Base-by-base conservation (phyloP, 495 filamentous ascomycete genomes). In the Xylaria nigripes region DNA sequence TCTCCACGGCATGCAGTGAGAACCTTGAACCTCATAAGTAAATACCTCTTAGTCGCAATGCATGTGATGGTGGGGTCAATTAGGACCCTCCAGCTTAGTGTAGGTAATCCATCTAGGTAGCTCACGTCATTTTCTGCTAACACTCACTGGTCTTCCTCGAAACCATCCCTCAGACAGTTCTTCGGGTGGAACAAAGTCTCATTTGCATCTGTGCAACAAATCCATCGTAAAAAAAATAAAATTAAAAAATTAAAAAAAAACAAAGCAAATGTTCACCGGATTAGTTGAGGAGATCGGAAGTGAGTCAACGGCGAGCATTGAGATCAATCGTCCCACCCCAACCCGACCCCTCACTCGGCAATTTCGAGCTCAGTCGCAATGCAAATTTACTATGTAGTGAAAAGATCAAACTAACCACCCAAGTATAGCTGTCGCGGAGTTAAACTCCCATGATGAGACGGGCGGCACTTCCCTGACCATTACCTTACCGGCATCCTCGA, bases 201-300 rank as follows among this genome's bases (percentile, higher is more conserved):
- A n/a, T 15, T 19, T 22, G 10, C 16, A 18, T 29, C 6, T 29
- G 7, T 15, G 6, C 18, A 27, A 47, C n/a, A 48, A 16, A 27
- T 2, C 24, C 2, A 1, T 18, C 22, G 0, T 15, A n/a, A n/a
- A 34, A 18, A 22, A n/a, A 41, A 27, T 30, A 6, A 42, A 29
- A 29, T 29, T 29, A n/a, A 66, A 81, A 47, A n/a, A n/a, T n/a
- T n/a, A n/a, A n/a, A n/a, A n/a, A n/a, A n/a, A n/a, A n/a, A n/a
- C n/a, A n/a, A n/a, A n/a, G n/a, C n/a, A n/a, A 43, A 98, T 98
- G 93, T 98, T 98, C 68, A 98, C 93, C 47, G 93, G 93, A 56
- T 87, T 99, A 55, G 89, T 99, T 38, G 94, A 99, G 74, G 86
- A 82, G 45, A 87, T 97, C 43, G 94, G 94, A 70, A 89, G 94